Evolutionary conservation across 2,329 filamentous ascomycete genomes (phyloP).

Genomic region (Dendrostoma leiphaemia): DNA sequence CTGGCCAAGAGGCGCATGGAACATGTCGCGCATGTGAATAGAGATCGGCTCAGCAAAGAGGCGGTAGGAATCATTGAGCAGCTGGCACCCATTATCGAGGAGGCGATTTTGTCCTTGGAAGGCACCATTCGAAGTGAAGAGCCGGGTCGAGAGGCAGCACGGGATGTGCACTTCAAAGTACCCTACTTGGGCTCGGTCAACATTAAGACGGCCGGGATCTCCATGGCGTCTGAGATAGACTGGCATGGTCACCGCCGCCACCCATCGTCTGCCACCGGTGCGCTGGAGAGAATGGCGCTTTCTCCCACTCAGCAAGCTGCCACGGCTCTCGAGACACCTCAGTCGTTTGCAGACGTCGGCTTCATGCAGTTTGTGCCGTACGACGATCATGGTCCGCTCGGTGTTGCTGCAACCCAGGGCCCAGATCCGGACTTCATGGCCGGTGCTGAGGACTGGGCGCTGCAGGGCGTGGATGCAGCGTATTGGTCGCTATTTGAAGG

Average conservation of each 20-base stretch:
- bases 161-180: constrained; percentile 38
- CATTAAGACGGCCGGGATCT: constrained; percentile 30
- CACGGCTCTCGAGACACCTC: background rate
- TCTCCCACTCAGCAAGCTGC: constrained; percentile 15
- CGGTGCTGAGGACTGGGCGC: constrained; percentile 21
- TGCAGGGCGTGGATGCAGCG: constrained; percentile 22
- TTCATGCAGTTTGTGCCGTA: constrained; percentile 10
- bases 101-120: constrained; percentile 11
- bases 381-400: constrained; percentile 5
- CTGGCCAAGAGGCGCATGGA: constrained; percentile 35
- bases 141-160: constrained; percentile 15
- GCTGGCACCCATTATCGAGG: constrained; percentile 40
- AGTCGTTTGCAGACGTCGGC: background rate
- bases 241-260: constrained; percentile 1
- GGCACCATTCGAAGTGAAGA: background rate
- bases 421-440: constrained; percentile 22
- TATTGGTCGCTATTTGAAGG: constrained; percentile 23
- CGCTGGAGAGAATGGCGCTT: constrained; percentile 6
- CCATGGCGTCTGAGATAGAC: background rate
- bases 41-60: constrained; percentile 41
- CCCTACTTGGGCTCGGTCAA: constrained; percentile 47
- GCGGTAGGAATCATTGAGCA: constrained; percentile 41
- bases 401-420: background rate
- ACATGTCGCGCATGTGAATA: constrained; percentile 35
- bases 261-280: constrained; percentile 1